Percentiles rank a stretch among this genome's conserved stretches.
Conservation (phyloP, 306 rosid genomes). For the Castanea crenata region DNA sequence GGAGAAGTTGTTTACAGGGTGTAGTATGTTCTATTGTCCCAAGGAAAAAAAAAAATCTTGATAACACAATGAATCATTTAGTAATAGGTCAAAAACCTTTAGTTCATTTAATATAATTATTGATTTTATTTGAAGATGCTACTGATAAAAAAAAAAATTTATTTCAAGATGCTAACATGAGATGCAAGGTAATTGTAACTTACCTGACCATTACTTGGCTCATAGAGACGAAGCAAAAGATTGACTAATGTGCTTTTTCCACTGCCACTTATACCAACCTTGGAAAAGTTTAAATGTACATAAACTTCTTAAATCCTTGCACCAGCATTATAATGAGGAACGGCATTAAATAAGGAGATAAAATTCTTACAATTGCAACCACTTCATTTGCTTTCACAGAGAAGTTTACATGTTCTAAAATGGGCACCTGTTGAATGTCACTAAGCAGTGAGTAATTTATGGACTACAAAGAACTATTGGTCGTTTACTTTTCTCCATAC, state of each 20-base stretch:
- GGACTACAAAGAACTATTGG: not conserved
- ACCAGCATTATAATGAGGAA: conserved; percentile 18
- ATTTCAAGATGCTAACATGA: not conserved
- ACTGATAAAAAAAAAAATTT: not conserved
- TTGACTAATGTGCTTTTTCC: conserved; percentile 50
- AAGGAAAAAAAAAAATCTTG: not conserved
- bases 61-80: not conserved
- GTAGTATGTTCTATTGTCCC: not conserved
- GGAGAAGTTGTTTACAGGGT: not conserved
- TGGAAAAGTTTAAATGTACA: conserved; percentile 9
- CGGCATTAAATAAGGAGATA: not conserved
- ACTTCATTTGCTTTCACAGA: conserved; percentile 63
- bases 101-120: not conserved
- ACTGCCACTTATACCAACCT: conserved; percentile 49
- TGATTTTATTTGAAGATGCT: not conserved
- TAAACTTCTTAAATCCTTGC: conserved; percentile 13
- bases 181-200: not conserved
- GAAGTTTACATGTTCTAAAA: conserved; percentile 55
- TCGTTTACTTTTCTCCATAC: not conserved
- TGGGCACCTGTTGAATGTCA: conserved; percentile 48
- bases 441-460: not conserved
- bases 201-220: conserved; percentile 47
- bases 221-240: conserved; percentile 50
- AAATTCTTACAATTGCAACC: conserved; percentile 67
- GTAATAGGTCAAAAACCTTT: not conserved